These are phyloP conservation scores for Venturiaceae sp. DNA, from an alignment of 2,329 filamentous ascomycete genomes.

Conservation along the genomic window DNA sequence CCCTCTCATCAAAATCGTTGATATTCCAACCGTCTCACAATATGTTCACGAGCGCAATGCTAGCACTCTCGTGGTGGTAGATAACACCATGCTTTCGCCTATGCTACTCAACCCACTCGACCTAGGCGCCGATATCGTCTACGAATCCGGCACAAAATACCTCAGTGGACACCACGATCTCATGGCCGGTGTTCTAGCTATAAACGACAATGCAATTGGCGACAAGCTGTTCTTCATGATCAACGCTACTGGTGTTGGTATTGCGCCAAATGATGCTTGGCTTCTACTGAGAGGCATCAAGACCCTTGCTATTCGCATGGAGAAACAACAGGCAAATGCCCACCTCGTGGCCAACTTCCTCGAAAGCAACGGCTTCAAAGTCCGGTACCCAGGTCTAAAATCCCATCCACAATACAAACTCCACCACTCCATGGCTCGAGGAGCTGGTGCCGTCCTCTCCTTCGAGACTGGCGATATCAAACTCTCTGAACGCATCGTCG, in stretches of 20 bases:
- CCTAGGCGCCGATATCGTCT: slow-evolving; percentile 88
- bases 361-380: slow-evolving; percentile 82
- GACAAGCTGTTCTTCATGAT: slow-evolving; percentile 95
- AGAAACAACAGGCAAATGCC: slow-evolving; percentile 92
- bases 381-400: slow-evolving; percentile 87
- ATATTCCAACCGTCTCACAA: slow-evolving; percentile 71
- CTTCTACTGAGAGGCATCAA: slow-evolving; percentile 92
- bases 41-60: slow-evolving; percentile 69
- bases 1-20: slow-evolving; percentile 95
- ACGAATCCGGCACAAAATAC: slow-evolving; percentile 97
- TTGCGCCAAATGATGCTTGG: slow-evolving; percentile 93
- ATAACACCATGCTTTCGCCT: slow-evolving; percentile 98
- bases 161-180: slow-evolving; percentile 96
- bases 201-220: slow-evolving; percentile 71
- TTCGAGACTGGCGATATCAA: slow-evolving; percentile 88
- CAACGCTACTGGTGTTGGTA: slow-evolving; percentile 88
- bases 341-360: slow-evolving; percentile 87
- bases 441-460: slow-evolving; percentile 85
- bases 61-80: slow-evolving; percentile 76
- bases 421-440: slow-evolving; percentile 91
- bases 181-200: slow-evolving; percentile 94
- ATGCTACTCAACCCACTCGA: slow-evolving; percentile 91
- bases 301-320: slow-evolving; percentile 95
- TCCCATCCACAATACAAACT: slow-evolving; percentile 95
- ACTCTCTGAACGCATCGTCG: slow-evolving; percentile 86